Conservation (phyloP, 108 stramenopile species). For the Asterionellopsis glacialis region DNA sequence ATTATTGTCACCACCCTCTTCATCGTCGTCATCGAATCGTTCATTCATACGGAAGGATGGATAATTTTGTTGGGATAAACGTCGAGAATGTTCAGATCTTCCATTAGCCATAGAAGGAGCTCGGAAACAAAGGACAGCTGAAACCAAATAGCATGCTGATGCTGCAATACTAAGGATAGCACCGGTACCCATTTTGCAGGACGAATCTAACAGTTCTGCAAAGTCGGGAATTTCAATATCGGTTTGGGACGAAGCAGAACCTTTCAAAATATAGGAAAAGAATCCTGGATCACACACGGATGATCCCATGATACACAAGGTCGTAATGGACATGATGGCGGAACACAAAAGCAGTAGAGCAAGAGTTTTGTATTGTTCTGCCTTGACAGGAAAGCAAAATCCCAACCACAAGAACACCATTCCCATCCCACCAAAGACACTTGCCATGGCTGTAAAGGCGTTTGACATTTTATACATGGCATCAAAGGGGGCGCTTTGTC, state of each 20-base stretch:
- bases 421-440: background rate
- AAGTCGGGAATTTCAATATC: background rate
- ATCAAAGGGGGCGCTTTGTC: background rate
- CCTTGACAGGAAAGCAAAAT: background rate
- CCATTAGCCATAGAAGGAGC: background rate
- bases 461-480: background rate
- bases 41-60: background rate
- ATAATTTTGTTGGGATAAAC: slow-evolving; percentile 4
- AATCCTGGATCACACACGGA: slow-evolving; percentile 8
- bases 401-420: slow-evolving; percentile 4
- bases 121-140: background rate
- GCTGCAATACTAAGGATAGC: background rate
- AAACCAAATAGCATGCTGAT: background rate
- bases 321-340: background rate
- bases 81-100: background rate
- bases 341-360: background rate
- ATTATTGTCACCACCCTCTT: background rate
- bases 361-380: background rate
- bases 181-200: slow-evolving; percentile 1
- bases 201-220: background rate
- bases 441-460: background rate
- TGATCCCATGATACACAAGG: background rate
- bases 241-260: background rate
- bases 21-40: background rate
- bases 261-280: background rate